A percentile compares a stretch with the other conserved stretches of the same genome.
Conservation (phyloP, 1,284 basidiomycete species). For the Thelephora terrestris region DNA sequence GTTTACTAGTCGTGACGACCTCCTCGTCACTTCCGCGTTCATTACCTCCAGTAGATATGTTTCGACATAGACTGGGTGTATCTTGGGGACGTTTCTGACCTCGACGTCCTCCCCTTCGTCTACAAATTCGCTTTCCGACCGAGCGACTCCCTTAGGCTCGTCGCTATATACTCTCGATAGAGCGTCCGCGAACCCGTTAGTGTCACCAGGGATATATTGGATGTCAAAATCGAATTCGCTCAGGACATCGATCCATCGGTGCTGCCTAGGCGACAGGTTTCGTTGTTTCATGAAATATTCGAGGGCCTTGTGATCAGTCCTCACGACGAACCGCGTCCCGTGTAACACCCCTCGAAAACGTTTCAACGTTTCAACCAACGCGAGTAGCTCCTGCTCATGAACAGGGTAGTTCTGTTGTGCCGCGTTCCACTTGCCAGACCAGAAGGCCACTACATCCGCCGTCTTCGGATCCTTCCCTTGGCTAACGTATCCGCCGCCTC, state of each 20-base stretch:
- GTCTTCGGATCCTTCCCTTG: too few species aligned
- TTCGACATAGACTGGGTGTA: not conserved
- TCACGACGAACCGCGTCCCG: slow-evolving; percentile 14
- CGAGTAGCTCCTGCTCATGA: slow-evolving; percentile 23
- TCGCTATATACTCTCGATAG: slow-evolving; percentile 26
- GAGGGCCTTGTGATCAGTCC: slow-evolving; percentile 20
- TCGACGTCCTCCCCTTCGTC: slow-evolving; percentile 5
- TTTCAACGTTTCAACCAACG: slow-evolving; percentile 20
- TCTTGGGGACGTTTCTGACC: too few species aligned
- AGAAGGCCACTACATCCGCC: slow-evolving; percentile 16
- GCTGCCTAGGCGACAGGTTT: slow-evolving; percentile 15
- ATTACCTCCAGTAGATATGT: not conserved
- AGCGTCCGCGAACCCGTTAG: slow-evolving; percentile 18
- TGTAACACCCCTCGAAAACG: slow-evolving; percentile 16
- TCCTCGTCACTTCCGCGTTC: not conserved
- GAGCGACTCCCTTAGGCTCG: slow-evolving; percentile 17
- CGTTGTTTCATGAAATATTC: slow-evolving; percentile 15
- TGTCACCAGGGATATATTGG: slow-evolving; percentile 11
- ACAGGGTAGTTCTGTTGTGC: too few species aligned
- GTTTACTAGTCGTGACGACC: not conserved
- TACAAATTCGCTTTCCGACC: slow-evolving; percentile 18
- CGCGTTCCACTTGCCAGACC: slow-evolving; percentile 20
- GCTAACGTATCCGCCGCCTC: too few species aligned
- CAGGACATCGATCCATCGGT: slow-evolving; percentile 15
- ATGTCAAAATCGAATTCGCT: slow-evolving; percentile 17